Evolutionary conservation across 2,329 filamentous ascomycete species (phyloP).

Genomic region (Venturia asperata): DNA sequence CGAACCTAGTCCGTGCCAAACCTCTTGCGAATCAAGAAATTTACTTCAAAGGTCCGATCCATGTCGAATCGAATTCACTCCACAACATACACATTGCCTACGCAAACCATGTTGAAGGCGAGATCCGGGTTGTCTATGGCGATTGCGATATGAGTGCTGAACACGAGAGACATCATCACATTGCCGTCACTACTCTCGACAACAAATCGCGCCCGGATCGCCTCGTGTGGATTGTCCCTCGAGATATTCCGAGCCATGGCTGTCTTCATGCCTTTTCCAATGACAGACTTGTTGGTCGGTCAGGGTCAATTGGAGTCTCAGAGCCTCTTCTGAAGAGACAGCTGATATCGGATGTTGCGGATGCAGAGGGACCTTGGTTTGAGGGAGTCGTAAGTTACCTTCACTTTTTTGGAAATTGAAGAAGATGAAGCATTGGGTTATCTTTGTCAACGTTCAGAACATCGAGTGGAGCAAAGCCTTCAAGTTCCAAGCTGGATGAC

Average conservation of each 20-base stretch:
- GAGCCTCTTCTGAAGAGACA: constrained; percentile 1
- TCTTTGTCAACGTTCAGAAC: neutral
- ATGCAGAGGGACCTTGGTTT: constrained; percentile 56
- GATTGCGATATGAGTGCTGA: constrained; percentile 34
- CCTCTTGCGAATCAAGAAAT: neutral
- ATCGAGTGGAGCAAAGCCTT: neutral
- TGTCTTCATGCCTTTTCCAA: constrained; percentile 42
- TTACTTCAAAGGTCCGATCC: constrained; percentile 24
- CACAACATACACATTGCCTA: constrained; percentile 46
- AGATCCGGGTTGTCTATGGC: constrained; percentile 41
- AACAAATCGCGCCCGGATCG: constrained; percentile 36
- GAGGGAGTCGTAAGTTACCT: constrained; percentile 46
- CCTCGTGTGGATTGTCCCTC: constrained; percentile 44
- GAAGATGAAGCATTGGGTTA: constrained; percentile 40
- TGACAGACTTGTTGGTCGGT: constrained; percentile 36
- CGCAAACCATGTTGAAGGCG: constrained; percentile 37
- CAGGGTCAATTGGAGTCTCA: constrained; percentile 30
- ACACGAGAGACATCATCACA: constrained; percentile 38
- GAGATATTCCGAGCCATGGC: constrained; percentile 32
- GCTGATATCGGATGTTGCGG: constrained; percentile 38
- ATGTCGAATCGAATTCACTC: constrained; percentile 35
- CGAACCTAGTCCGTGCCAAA: neutral
- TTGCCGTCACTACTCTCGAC: constrained; percentile 37
- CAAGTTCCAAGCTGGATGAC: neutral
- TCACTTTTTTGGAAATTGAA: constrained; percentile 42